phyloP scores from a whole-genome alignment of 495 filamentous ascomycete species.

The Xylaria castorea region DNA sequence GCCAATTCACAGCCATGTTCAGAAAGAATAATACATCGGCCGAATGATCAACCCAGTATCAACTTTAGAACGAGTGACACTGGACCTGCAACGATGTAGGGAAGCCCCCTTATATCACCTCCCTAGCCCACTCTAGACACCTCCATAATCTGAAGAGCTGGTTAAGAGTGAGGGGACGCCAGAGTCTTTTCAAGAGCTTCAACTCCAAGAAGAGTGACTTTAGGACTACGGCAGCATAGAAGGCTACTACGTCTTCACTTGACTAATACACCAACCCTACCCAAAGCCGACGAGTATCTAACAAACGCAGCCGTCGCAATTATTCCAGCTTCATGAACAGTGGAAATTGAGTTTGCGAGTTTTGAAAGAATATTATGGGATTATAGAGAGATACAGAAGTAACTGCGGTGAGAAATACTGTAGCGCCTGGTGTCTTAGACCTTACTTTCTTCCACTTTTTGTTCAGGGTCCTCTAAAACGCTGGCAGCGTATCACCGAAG shows the following conservation, averaged over 20 bases:
- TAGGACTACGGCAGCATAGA: background rate
- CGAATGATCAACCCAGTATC: background rate
- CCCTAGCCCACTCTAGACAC: background rate
- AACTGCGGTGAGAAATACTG: no score
- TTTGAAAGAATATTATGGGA: no score
- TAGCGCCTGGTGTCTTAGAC: no score
- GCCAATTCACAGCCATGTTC: background rate
- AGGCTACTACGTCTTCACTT: background rate
- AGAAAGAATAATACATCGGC: background rate
- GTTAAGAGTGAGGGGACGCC: background rate
- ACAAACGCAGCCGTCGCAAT: background rate
- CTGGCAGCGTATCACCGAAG: background rate
- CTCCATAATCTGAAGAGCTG: background rate
- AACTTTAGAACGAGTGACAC: background rate
- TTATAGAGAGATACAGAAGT: no score
- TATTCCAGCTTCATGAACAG: background rate
- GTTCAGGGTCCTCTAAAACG: background rate
- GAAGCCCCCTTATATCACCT: background rate
- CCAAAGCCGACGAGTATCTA: no score
- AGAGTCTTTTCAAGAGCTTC: background rate
- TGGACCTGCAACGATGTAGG: background rate
- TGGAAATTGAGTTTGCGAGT: no score
- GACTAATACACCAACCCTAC: background rate
- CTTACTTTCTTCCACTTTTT: background rate
- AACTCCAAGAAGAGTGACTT: background rate